phyloP scores from a whole-genome alignment of 2,329 filamentous ascomycete species.

The Cercospora sp. region DNA sequence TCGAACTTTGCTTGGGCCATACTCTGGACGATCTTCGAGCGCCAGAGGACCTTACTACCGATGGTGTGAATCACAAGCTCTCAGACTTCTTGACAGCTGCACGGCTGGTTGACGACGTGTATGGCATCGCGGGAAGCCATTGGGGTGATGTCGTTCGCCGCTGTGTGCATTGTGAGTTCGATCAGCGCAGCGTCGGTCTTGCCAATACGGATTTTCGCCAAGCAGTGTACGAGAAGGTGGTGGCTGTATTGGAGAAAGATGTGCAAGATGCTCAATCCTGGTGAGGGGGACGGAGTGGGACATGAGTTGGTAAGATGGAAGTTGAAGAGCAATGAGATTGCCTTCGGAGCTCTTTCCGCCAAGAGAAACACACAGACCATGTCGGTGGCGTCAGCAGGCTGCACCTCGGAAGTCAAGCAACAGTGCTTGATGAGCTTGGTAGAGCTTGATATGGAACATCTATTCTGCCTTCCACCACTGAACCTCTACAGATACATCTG shows the following conservation, averaged over 20 bases:
- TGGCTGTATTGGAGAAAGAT: conserved; percentile 35
- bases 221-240: conserved; percentile 36
- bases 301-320: background rate
- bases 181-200: conserved; percentile 29
- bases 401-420: background rate
- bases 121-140: conserved; percentile 26
- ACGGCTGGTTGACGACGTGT: conserved; percentile 31
- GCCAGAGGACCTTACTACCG: conserved; percentile 24
- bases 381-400: background rate
- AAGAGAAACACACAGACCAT: background rate
- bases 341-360: background rate
- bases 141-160: conserved; percentile 38
- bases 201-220: conserved; percentile 35
- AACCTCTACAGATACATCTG: background rate
- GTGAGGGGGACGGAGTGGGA: background rate
- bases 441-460: background rate
- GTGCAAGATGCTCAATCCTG: background rate
- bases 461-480: background rate
- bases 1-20: conserved; percentile 39
- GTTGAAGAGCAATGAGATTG: background rate
- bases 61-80: conserved; percentile 18
- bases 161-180: conserved; percentile 40
- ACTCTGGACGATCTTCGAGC: conserved; percentile 29
- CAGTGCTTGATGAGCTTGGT: conserved; percentile 1
- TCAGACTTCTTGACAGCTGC: conserved; percentile 31